These are phyloP conservation scores for Wickerhamiella azymoides DNA, from an alignment of 805 yeast species.

Conservation along the genomic window DNA sequence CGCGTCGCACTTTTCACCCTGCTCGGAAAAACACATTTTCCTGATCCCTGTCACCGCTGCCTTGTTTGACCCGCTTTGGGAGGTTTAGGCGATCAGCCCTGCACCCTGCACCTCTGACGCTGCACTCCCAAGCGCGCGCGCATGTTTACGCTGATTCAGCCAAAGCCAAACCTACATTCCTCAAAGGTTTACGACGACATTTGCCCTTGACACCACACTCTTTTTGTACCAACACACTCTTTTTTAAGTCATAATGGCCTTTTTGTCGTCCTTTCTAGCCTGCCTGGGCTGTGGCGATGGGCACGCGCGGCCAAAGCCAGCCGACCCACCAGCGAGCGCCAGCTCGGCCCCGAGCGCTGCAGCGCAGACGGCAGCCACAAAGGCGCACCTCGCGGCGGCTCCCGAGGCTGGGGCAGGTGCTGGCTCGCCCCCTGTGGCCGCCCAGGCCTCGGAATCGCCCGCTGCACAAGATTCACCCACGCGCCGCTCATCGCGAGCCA, in stretches of 20 bases:
- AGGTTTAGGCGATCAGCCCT: no score
- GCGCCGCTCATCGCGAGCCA: slow-evolving; percentile 3
- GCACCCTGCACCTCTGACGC: no score
- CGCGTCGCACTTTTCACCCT: no score
- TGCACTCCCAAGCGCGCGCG: no score
- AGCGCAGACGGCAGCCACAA: slow-evolving; percentile 1
- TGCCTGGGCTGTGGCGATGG: slow-evolving; percentile 5
- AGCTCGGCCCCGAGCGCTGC: background rate
- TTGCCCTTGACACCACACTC: slow-evolving; percentile 3
- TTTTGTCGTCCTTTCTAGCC: slow-evolving; percentile 6
- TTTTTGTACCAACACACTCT: slow-evolving; percentile 1
- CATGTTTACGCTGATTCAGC: background rate
- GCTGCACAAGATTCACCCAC: background rate
- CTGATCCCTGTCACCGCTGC: no score
- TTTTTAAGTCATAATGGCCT: background rate
- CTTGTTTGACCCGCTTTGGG: no score
- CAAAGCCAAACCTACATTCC: background rate
- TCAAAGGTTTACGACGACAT: background rate
- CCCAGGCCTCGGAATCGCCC: background rate
- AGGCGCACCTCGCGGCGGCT: background rate
- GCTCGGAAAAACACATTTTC: no score
- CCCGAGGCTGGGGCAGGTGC: background rate
- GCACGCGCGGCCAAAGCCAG: background rate
- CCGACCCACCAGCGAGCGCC: background rate
- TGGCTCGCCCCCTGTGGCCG: no score